phyloP scores from a whole-genome alignment of 2,329 filamentous ascomycete genomes.

The Leptoxyphium fumago region DNA sequence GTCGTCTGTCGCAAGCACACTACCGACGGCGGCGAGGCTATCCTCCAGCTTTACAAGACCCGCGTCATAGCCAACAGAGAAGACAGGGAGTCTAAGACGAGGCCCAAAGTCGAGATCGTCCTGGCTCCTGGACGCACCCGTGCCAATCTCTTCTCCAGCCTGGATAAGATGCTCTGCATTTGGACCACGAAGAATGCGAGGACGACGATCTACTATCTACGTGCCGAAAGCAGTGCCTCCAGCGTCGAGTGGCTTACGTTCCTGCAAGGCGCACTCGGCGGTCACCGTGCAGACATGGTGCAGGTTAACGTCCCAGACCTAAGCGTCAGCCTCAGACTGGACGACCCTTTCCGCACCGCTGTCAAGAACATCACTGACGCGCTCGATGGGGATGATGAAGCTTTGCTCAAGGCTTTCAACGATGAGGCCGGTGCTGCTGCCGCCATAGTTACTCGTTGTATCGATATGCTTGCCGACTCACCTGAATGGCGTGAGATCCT shows the following conservation, averaged over 20 bases:
- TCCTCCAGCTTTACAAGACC: conserved; percentile 21
- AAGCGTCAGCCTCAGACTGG: conserved; percentile 41
- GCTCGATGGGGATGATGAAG: conserved; percentile 32
- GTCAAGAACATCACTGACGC: conserved; percentile 26
- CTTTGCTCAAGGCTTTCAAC: conserved; percentile 28
- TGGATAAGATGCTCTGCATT: conserved; percentile 53
- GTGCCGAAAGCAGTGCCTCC: conserved; percentile 44
- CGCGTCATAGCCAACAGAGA: conserved; percentile 46
- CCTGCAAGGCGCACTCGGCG: conserved; percentile 44
- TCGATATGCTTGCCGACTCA: conserved; percentile 42
- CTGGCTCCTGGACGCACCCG: conserved; percentile 38
- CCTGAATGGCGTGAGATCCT: conserved; percentile 46
- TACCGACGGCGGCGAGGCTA: conserved; percentile 32
- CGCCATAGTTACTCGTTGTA: conserved; percentile 41
- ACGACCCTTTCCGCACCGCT: conserved; percentile 42
- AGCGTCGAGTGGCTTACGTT: conserved; percentile 58
- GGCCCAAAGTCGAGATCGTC: conserved; percentile 42
- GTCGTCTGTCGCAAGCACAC: conserved; percentile 45
- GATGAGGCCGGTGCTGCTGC: conserved; percentile 42
- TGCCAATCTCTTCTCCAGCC: conserved; percentile 49
- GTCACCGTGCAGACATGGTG: conserved; percentile 40
- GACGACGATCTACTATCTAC: conserved; percentile 47
- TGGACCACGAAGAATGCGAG: conserved; percentile 41
- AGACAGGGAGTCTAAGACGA: conserved; percentile 35
- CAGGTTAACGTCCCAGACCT: conserved; percentile 50